Base-by-base conservation (phyloP, 2,329 filamentous ascomycete genomes). In the Xylaria sp. region DNA sequence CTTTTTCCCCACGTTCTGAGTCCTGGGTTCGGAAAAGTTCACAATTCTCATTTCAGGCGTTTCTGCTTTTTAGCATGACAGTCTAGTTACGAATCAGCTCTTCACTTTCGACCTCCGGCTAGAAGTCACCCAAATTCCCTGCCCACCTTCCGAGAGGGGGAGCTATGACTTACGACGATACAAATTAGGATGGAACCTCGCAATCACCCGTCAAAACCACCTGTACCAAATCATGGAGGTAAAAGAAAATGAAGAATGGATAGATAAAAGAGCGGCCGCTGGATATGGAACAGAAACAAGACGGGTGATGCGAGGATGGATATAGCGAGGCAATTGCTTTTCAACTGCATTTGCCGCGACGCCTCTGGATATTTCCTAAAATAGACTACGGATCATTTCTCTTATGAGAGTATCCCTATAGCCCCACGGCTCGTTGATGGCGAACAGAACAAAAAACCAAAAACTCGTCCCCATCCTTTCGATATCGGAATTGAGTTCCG, bases 11-110 rank as follows among this genome's bases (percentile, higher is more conserved):
- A 68, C 57, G 56, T 61, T 53, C 45, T 66, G 57, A 66, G 59
- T 74, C 71, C 61, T 74, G 69, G 75, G 69, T 68, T 74, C 71
- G 73, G 74, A 75, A 77, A 71, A 73, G 74, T 74, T 74, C 71
- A 72, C 72, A 69, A 65, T 71, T 74, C 69, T 74, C 70, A 54
- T 64, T 75, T 72, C 54, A 54, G 73, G 74, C 72, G 74, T 76
- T 75, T 71, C 64, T 72, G 60, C 69, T 64, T 72, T 70, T 73
- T 71, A 72, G 74, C 75, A 75, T 75, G 60, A 72, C 27, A 73
- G 71, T 70, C 69, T 73, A 61, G 34, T 73, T 65, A 68, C 27
- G 64, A 61, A 66, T 34, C 34, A 53, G 39, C 34, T 64, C 59
- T 65, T 56, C 32, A 8, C 42, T 51, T 62, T 39, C 60, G 34